Conservation (phyloP, 169 alveolate genomes). For the Sarcocystis neurona region DNA sequence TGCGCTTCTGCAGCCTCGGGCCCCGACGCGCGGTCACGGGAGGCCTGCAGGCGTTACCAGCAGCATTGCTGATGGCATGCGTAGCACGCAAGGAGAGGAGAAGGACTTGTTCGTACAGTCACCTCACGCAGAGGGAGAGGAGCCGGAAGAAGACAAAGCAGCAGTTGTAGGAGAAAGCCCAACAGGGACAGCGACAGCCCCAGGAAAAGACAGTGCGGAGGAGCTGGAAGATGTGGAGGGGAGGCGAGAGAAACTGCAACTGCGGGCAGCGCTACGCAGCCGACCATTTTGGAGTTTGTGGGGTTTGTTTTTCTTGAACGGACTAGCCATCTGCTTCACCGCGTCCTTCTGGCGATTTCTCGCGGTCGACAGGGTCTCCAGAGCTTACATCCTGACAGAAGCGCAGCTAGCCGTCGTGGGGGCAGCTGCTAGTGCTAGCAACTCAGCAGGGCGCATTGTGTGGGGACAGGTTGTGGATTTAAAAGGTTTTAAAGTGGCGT, state of each 20-base stretch:
- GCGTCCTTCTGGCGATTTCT: slow-evolving; percentile 56
- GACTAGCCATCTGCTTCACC: slow-evolving; percentile 21
- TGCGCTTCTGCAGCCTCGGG: background rate
- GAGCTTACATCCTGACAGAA: background rate
- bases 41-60: background rate
- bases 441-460: slow-evolving; percentile 37
- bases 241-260: background rate
- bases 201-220: too few species aligned
- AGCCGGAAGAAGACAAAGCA: background rate
- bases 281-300: slow-evolving; percentile 30
- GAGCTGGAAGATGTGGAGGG: background rate
- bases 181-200: background rate
- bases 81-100: too few species aligned
- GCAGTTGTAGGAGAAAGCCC: background rate
- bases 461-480: slow-evolving; percentile 46
- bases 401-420: slow-evolving; percentile 38
- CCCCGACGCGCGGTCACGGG: background rate
- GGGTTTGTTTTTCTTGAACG: slow-evolving; percentile 42
- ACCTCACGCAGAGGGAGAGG: background rate
- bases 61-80: background rate
- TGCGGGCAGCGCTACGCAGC: slow-evolving; percentile 1
- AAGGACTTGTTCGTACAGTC: too few species aligned
- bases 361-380: background rate
- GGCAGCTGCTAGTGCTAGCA: slow-evolving; percentile 43
- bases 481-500: background rate